Evolutionary conservation across 768 basidiomycete species (phyloP).

Genomic region (Cystoderma amianthinum): DNA sequence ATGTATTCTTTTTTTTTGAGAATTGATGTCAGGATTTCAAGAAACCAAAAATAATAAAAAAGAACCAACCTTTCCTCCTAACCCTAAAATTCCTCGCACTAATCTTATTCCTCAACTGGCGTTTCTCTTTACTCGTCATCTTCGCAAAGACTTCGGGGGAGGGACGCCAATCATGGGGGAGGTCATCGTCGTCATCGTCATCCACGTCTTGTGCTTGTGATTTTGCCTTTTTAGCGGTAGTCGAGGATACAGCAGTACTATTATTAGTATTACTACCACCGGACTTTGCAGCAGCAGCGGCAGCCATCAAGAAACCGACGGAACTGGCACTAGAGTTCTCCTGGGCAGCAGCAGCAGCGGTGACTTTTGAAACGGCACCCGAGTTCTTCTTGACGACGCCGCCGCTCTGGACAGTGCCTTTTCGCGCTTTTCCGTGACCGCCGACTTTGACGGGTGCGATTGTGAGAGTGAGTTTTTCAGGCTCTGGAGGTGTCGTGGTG

Average conservation of each 20-base stretch:
- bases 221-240: conserved; percentile 2
- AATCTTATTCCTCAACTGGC: conserved; percentile 96
- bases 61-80: conserved; percentile 71
- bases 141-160: conserved; percentile 92
- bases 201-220: conserved; percentile 15
- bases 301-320: too few relatives aligned
- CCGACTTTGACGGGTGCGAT: conserved; percentile 50
- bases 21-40: neutral
- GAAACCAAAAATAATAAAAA: conserved; percentile 7
- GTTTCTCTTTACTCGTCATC: conserved; percentile 92
- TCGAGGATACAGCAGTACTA: neutral
- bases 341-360: conserved; percentile 14
- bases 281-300: conserved; percentile 6
- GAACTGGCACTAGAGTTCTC: too few relatives aligned
- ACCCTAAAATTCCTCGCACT: conserved; percentile 94
- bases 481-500: conserved; percentile 8
- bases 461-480: conserved; percentile 33
- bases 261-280: neutral
- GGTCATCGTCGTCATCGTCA: conserved; percentile 41
- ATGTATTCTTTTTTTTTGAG: conserved; percentile 71
- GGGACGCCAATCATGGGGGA: conserved; percentile 79
- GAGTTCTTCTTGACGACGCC: conserved; percentile 60
- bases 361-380: conserved; percentile 10
- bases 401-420: conserved; percentile 66
- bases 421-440: conserved; percentile 54